phyloP scores from a whole-genome alignment of 208 protist genomes.

The Acanthamoeba lenticulata region DNA sequence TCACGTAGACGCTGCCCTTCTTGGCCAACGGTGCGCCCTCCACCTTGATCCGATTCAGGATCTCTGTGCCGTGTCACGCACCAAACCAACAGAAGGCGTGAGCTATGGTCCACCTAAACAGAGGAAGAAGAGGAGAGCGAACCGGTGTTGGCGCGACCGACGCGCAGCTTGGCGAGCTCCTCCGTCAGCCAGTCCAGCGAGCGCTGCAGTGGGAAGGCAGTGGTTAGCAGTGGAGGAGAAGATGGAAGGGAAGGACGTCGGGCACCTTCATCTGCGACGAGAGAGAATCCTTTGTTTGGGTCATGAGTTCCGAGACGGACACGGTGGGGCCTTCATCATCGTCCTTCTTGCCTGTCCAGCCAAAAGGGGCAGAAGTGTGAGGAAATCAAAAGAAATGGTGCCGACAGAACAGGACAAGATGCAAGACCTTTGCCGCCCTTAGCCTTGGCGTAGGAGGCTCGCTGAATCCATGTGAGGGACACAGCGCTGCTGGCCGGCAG shows the following conservation, averaged over 20 bases:
- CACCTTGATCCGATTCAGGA: slow-evolving; percentile 58
- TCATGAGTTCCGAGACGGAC: neutral
- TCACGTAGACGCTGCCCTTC: slow-evolving; percentile 42
- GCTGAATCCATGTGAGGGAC: neutral
- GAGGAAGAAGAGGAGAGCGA: neutral
- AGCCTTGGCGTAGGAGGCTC: neutral
- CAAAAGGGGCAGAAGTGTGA: neutral
- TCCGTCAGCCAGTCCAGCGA: slow-evolving; percentile 44
- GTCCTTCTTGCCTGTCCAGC: neutral
- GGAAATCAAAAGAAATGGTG: no score
- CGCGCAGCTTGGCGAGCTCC: slow-evolving; percentile 44
- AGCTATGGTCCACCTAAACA: no score
- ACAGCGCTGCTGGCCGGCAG: neutral
- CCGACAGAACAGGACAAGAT: no score
- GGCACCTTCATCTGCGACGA: slow-evolving; percentile 4
- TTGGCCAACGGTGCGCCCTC: slow-evolving; percentile 14
- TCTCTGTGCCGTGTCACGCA: neutral
- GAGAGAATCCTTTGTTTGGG: slow-evolving; percentile 33
- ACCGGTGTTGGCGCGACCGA: slow-evolving; percentile 28
- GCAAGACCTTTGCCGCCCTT: neutral
- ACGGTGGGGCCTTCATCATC: neutral
- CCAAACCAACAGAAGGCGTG: neutral
- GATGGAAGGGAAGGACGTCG: no score
- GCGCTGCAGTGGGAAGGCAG: neutral
- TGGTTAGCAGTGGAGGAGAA: no score